phyloP scores from a whole-genome alignment of 2,329 filamentous ascomycete species.

The Penicillium corylophilum region DNA sequence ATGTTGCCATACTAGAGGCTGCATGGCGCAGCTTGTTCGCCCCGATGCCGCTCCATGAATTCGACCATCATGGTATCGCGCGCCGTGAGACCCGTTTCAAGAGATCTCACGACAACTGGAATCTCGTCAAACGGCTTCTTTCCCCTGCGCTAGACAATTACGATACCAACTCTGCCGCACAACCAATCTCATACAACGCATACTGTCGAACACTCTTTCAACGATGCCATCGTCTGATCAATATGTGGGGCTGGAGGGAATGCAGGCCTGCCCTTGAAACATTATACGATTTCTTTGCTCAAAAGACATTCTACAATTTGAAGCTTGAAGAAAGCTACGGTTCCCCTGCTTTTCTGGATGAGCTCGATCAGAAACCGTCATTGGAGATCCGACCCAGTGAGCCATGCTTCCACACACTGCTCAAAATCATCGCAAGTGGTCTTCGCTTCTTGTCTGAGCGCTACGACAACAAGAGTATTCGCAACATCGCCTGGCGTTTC shows the following conservation, averaged over 20 bases:
- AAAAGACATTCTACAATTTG: conserved; percentile 52
- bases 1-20: conserved; percentile 36
- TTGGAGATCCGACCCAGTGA: conserved; percentile 51
- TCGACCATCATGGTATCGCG: conserved; percentile 52
- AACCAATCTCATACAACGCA: conserved; percentile 51
- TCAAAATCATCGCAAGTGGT: conserved; percentile 56
- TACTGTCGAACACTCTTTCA: conserved; percentile 55
- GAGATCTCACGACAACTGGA: conserved; percentile 51
- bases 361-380: conserved; percentile 45
- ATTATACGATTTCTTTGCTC: conserved; percentile 61
- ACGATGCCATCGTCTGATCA: conserved; percentile 55
- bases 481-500: conserved; percentile 57
- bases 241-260: conserved; percentile 57
- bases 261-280: conserved; percentile 55
- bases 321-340: conserved; percentile 52
- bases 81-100: conserved; percentile 42
- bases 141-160: conserved; percentile 51
- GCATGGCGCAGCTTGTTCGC: conserved; percentile 50
- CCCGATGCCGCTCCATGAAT: conserved; percentile 53
- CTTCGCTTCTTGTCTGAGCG: conserved; percentile 47
- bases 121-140: conserved; percentile 47
- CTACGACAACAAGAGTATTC: conserved; percentile 55
- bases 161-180: conserved; percentile 38
- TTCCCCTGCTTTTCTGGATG: conserved; percentile 56
- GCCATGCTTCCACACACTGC: conserved; percentile 57